Evolutionary conservation across 805 yeast species (phyloP).

Genomic region (Saccharomycopsis capsularis): DNA sequence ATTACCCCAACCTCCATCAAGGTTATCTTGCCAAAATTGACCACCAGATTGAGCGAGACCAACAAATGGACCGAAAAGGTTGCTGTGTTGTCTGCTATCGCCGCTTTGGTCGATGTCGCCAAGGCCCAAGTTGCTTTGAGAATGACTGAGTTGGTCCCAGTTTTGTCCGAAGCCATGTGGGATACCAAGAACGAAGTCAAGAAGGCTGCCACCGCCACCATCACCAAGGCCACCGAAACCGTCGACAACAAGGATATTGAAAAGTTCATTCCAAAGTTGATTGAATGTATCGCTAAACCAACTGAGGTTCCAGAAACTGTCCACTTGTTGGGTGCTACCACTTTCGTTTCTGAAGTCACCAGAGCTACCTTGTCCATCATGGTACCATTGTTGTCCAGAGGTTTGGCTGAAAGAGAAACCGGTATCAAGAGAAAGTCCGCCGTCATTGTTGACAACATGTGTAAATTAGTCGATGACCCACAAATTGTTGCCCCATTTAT

Average conservation of each 20-base stretch:
- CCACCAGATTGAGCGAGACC: slow-evolving; percentile 58
- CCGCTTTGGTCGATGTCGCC: slow-evolving; percentile 88
- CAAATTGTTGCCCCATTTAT: slow-evolving; percentile 99
- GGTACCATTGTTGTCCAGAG: slow-evolving; percentile 98
- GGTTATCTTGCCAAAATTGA: slow-evolving; percentile 76
- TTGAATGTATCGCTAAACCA: slow-evolving; percentile 95
- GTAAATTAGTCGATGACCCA: slow-evolving; percentile 99
- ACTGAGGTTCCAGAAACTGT: slow-evolving; percentile 98
- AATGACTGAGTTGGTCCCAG: slow-evolving; percentile 99
- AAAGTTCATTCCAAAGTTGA: slow-evolving; percentile 96
- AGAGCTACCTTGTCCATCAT: slow-evolving; percentile 98
- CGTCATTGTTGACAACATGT: slow-evolving; percentile 99
- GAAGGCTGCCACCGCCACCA: slow-evolving; percentile 91
- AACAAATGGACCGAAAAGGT: slow-evolving; percentile 98
- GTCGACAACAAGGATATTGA: slow-evolving; percentile 99
- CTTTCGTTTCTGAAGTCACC: slow-evolving; percentile 99
- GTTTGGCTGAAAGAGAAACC: slow-evolving; percentile 99
- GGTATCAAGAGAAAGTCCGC: slow-evolving; percentile 99
- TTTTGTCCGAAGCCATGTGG: slow-evolving; percentile 99
- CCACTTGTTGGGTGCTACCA: slow-evolving; percentile 98
- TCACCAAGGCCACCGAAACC: slow-evolving; percentile 94
- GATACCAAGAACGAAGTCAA: slow-evolving; percentile 98
- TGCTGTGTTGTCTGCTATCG: slow-evolving; percentile 76
- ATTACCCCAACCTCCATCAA: slow-evolving; percentile 92
- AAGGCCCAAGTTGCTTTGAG: slow-evolving; percentile 94